phyloP scores from a whole-genome alignment of 768 basidiomycete species.

The Infundibulicybe gibba region DNA sequence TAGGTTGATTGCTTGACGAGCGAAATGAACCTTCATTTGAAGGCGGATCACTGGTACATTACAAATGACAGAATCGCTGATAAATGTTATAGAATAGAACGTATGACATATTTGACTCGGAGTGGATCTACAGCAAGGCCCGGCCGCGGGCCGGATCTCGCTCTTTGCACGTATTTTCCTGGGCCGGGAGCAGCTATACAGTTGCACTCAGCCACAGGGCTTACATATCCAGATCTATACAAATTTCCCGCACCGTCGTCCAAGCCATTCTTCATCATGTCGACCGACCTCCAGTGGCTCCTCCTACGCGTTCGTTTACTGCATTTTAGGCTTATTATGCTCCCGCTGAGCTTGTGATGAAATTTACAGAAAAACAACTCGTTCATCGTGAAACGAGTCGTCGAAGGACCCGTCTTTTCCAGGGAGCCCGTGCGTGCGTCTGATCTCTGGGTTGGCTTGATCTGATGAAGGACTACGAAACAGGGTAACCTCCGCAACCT shows the following conservation, averaged over 20 bases:
- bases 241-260: constrained; percentile 11
- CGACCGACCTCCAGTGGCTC: constrained; percentile 91
- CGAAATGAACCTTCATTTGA: no score
- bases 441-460: not conserved
- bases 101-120: no score
- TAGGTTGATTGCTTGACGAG: no score
- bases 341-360: constrained; percentile 4
- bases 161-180: constrained; percentile 12
- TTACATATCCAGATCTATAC: constrained; percentile 14
- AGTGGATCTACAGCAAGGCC: no score
- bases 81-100: no score
- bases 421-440: constrained; percentile 67
- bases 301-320: constrained; percentile 70
- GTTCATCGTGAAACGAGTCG: constrained; percentile 75
- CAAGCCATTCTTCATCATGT: constrained; percentile 51
- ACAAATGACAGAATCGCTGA: no score
- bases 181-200: constrained; percentile 30
- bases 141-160: no score
- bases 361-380: constrained; percentile 71
- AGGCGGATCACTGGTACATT: no score
- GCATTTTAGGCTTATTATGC: not conserved
- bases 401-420: constrained; percentile 77
- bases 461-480: constrained; percentile 4
- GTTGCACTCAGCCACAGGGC: constrained; percentile 33
- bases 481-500: constrained; percentile 86